Percentiles rank a stretch among this genome's conserved stretches.
Conservation (phyloP, 2,329 filamentous ascomycete genomes). For the Tricladium varicosporioides region DNA sequence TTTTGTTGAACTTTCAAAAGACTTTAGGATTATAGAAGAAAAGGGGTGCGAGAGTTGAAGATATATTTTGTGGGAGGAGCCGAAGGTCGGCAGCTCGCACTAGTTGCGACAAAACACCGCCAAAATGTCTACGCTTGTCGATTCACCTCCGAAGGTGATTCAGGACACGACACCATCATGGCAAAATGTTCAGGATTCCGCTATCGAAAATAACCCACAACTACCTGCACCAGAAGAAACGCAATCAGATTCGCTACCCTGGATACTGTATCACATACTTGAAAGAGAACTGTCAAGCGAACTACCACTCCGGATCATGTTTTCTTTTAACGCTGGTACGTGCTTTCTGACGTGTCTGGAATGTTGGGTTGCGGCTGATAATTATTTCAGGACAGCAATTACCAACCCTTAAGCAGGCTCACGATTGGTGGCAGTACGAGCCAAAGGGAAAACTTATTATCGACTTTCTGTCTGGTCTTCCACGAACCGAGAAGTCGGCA, state of each 20-base stretch:
- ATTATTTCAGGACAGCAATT: slow-evolving; percentile 20
- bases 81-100: too few species aligned
- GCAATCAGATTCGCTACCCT: slow-evolving; percentile 14
- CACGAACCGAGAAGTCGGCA: neutral
- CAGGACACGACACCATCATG: neutral
- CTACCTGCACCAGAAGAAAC: slow-evolving; percentile 11
- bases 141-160: neutral
- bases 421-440: slow-evolving; percentile 27
- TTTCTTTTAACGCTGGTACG: slow-evolving; percentile 31
- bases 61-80: too few species aligned
- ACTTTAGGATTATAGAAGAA: too few species aligned
- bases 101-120: too few species aligned
- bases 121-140: too few species aligned
- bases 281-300: slow-evolving; percentile 16
- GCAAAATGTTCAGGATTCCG: neutral
- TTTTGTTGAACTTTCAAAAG: too few species aligned
- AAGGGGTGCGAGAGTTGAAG: too few species aligned
- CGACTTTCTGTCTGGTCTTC: slow-evolving; percentile 20
- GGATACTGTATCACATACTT: slow-evolving; percentile 28
- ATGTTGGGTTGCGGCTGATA: too few species aligned
- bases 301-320: slow-evolving; percentile 30
- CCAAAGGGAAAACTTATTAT: slow-evolving; percentile 23
- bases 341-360: too few species aligned
- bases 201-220: neutral
- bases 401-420: slow-evolving; percentile 23